Percentiles rank a stretch among this genome's conserved stretches.
phyloP scores from a whole-genome alignment of 202 grass and related monocot species.

The Hordeum pubiflorum region DNA sequence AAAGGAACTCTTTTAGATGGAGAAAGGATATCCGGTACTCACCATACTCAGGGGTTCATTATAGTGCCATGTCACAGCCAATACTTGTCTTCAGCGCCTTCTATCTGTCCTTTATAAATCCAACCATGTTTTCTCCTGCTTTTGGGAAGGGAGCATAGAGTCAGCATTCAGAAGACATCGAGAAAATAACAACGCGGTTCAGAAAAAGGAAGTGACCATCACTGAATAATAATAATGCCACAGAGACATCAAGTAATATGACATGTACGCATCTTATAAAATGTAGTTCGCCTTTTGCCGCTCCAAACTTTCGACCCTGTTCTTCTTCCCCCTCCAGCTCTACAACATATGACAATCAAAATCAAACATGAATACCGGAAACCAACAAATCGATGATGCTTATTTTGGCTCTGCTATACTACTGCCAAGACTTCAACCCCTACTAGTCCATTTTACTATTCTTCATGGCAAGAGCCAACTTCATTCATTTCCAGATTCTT shows the following conservation, averaged over 20 bases:
- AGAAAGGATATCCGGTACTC: not conserved
- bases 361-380: not conserved
- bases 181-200: not conserved
- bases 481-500: not conserved
- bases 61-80: not conserved
- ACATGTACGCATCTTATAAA: no score
- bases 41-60: not conserved
- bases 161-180: not conserved
- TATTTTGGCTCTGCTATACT: not conserved
- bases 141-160: not conserved
- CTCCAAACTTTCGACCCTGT: not conserved
- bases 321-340: not conserved
- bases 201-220: not conserved
- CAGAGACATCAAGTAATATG: no score
- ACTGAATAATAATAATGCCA: not conserved
- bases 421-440: not conserved
- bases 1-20: not conserved
- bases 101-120: not conserved
- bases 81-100: not conserved
- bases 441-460: not conserved
- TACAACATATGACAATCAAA: not conserved
- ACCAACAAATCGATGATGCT: not conserved
- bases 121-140: not conserved
- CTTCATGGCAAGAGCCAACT: not conserved
- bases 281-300: not conserved